Percentiles rank a stretch among this genome's conserved stretches.
These are phyloP conservation scores for Dioszegia hungarica DNA, from an alignment of 768 basidiomycete genomes.

Conservation along the genomic window DNA sequence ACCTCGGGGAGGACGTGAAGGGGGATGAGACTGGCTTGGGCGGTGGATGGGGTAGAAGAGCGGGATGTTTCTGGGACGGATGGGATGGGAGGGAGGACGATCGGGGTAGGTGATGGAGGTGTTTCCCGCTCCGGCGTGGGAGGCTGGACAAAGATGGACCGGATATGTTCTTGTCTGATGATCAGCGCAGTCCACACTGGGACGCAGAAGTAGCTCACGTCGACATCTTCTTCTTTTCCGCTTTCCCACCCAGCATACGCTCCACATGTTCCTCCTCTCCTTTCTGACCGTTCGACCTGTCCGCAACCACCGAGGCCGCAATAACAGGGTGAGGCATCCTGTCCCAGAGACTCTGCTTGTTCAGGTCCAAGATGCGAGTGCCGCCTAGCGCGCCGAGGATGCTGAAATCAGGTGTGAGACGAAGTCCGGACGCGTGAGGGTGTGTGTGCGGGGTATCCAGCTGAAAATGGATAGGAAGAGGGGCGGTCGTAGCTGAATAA, in stretches of 20 bases:
- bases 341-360: conserved; percentile 19
- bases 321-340: conserved; percentile 30
- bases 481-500: too few species aligned
- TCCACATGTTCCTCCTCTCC: conserved; percentile 33
- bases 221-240: background rate
- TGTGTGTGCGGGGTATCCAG: background rate
- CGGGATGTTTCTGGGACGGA: background rate
- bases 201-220: background rate
- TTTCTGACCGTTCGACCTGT: background rate
- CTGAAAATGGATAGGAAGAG: background rate
- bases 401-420: conserved; percentile 6
- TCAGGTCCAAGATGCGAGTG: conserved; percentile 13
- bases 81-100: background rate
- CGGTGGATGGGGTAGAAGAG: background rate
- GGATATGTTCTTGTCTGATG: conserved; percentile 18
- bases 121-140: conserved; percentile 38
- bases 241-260: conserved; percentile 17
- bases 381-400: conserved; percentile 21
- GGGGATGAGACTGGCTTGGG: conserved; percentile 14
- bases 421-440: conserved; percentile 23
- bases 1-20: conserved; percentile 45
- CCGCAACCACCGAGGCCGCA: conserved; percentile 1
- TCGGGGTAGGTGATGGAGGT: conserved; percentile 7
- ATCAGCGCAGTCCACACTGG: background rate
- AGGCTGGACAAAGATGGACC: conserved; percentile 40